These are phyloP conservation scores for Tremella yokohamensis DNA, from an alignment of 768 basidiomycete genomes.

Conservation along the genomic window DNA sequence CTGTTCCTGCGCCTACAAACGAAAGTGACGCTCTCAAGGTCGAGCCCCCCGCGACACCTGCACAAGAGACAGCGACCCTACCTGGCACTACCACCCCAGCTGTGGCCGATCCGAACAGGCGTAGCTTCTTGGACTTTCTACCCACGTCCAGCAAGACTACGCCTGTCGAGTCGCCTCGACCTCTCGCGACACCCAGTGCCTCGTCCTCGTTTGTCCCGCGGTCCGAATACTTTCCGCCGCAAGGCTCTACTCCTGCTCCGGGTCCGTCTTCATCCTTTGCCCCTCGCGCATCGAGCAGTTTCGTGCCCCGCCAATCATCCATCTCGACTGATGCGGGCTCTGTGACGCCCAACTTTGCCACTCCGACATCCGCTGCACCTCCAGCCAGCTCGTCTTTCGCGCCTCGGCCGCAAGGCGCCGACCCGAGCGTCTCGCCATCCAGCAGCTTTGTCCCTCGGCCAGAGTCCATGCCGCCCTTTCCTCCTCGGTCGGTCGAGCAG, in stretches of 20 bases:
- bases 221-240: slow-evolving; percentile 27
- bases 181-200: slow-evolving; percentile 8
- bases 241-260: slow-evolving; percentile 8
- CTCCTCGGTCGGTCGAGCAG: background rate
- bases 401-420: background rate
- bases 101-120: background rate
- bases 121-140: background rate
- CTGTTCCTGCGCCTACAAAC: background rate
- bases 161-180: slow-evolving; percentile 3
- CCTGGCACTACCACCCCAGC: slow-evolving; percentile 1
- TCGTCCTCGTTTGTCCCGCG: slow-evolving; percentile 17
- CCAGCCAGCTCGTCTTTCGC: slow-evolving; percentile 8
- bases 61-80: background rate
- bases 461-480: slow-evolving; percentile 1
- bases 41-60: background rate
- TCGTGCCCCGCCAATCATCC: background rate
- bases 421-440: background rate
- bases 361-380: background rate
- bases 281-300: slow-evolving; percentile 7
- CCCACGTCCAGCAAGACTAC: slow-evolving; percentile 6
- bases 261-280: slow-evolving; percentile 9
- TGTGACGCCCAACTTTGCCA: background rate
- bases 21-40: background rate
- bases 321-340: background rate
- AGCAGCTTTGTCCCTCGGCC: background rate